Conservation (phyloP, 768 basidiomycete species). For the Mycena vulgaris region DNA sequence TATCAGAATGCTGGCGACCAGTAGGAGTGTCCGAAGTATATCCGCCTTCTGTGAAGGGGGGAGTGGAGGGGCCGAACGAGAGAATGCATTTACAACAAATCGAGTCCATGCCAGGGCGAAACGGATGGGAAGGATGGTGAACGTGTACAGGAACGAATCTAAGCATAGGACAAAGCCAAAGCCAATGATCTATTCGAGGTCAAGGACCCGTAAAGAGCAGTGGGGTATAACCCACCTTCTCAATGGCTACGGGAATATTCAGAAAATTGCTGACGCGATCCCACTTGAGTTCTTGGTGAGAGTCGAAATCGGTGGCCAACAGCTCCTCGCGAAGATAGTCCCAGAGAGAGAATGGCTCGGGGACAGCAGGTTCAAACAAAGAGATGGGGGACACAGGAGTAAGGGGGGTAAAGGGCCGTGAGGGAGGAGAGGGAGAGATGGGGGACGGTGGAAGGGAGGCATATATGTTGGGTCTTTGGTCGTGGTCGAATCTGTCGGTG, state of each 20-base stretch:
- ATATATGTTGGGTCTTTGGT: slow-evolving; percentile 66
- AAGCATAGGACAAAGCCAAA: slow-evolving; percentile 96
- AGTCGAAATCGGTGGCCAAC: slow-evolving; percentile 93
- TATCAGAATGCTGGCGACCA: slow-evolving; percentile 80
- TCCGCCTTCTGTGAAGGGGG: slow-evolving; percentile 95
- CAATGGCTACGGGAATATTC: slow-evolving; percentile 91
- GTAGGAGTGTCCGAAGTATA: slow-evolving; percentile 84
- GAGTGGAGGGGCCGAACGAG: slow-evolving; percentile 68
- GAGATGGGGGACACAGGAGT: slow-evolving; percentile 50
- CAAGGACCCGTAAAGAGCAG: background rate
- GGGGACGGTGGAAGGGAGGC: slow-evolving; percentile 85
- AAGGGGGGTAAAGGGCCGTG: slow-evolving; percentile 51
- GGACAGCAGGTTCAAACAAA: slow-evolving; percentile 37
- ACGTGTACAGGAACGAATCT: slow-evolving; percentile 97
- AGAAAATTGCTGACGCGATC: slow-evolving; percentile 97
- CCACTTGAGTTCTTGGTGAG: slow-evolving; percentile 94
- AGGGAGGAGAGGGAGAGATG: slow-evolving; percentile 64
- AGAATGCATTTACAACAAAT: slow-evolving; percentile 65
- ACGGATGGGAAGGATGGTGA: slow-evolving; percentile 97
- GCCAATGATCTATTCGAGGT: slow-evolving; percentile 76
- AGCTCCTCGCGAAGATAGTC: slow-evolving; percentile 93
- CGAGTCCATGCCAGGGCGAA: slow-evolving; percentile 76
- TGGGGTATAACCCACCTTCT: slow-evolving; percentile 75
- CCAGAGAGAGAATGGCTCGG: slow-evolving; percentile 87
- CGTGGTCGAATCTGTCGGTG: slow-evolving; percentile 25